phyloP scores from a whole-genome alignment of 805 yeast genomes.

The Hanseniaspora mollemarum region DNA sequence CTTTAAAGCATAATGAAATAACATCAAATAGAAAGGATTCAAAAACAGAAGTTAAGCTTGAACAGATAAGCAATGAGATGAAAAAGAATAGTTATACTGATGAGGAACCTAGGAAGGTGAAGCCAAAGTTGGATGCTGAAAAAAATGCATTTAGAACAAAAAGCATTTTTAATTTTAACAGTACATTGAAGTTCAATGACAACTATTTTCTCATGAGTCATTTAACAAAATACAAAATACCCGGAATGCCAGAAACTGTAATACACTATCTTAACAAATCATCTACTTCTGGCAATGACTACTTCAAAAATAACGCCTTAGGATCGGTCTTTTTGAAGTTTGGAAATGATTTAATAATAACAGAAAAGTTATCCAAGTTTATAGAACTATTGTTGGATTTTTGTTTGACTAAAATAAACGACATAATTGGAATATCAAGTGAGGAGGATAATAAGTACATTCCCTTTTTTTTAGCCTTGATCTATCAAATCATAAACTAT shows the following conservation, averaged over 20 bases:
- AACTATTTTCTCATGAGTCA: conserved; percentile 4
- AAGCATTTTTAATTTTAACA: conserved; percentile 6
- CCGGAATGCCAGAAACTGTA: conserved; percentile 4
- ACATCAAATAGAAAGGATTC: too few species aligned
- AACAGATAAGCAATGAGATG: not conserved
- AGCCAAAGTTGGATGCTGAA: not conserved
- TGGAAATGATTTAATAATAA: conserved; percentile 4
- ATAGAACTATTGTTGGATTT: conserved; percentile 4
- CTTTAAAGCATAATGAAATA: not conserved
- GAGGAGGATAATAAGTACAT: conserved; percentile 29
- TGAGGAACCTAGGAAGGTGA: conserved; percentile 2
- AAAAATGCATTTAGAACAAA: not conserved
- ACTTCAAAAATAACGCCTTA: not conserved
- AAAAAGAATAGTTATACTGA: not conserved
- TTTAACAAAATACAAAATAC: conserved; percentile 6
- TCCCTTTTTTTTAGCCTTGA: conserved; percentile 50
- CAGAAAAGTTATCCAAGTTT: conserved; percentile 2
- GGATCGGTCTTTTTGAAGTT: not conserved
- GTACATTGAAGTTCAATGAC: conserved; percentile 13
- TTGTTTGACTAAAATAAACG: not conserved
- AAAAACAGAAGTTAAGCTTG: not conserved
- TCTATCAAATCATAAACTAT: conserved; percentile 45
- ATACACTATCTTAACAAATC: not conserved
- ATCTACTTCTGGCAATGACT: not conserved
- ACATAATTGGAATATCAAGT: conserved; percentile 16